Percentiles rank a stretch among this genome's conserved stretches.
Conservation (phyloP, 1,284 basidiomycete species). For the Cronartium ribicola region DNA sequence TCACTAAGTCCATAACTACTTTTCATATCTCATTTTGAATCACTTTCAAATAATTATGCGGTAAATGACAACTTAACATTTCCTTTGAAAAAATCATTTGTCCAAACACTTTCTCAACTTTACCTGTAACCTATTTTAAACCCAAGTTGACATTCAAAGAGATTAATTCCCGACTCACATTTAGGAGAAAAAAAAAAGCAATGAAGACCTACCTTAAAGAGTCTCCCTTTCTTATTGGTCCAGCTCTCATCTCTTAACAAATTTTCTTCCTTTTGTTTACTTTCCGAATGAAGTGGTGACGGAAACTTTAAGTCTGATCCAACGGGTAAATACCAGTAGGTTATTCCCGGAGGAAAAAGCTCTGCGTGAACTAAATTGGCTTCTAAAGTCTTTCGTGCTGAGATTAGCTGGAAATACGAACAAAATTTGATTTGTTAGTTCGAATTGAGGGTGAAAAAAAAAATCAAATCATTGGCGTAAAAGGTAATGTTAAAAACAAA, state of each 20-base stretch:
- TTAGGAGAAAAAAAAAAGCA: background rate
- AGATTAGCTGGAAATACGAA: background rate
- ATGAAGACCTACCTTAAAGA: background rate
- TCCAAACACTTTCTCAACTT: background rate
- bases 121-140: background rate
- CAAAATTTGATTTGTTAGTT: background rate
- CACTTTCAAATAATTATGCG: background rate
- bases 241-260: background rate
- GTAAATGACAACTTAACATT: slow-evolving; percentile 4
- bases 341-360: background rate
- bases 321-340: background rate
- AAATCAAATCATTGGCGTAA: background rate
- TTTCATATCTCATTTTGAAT: background rate
- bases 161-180: background rate
- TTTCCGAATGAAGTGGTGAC: background rate
- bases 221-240: background rate
- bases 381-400: background rate
- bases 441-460: background rate
- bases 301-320: background rate
- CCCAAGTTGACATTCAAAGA: background rate
- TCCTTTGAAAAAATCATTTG: slow-evolving; percentile 2
- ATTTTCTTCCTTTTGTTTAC: background rate
- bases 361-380: background rate
- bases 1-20: background rate
- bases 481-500: background rate